Evolutionary conservation across 352 stramenopile species (phyloP).

Genomic region (Pythium rhizo-oryzae): DNA sequence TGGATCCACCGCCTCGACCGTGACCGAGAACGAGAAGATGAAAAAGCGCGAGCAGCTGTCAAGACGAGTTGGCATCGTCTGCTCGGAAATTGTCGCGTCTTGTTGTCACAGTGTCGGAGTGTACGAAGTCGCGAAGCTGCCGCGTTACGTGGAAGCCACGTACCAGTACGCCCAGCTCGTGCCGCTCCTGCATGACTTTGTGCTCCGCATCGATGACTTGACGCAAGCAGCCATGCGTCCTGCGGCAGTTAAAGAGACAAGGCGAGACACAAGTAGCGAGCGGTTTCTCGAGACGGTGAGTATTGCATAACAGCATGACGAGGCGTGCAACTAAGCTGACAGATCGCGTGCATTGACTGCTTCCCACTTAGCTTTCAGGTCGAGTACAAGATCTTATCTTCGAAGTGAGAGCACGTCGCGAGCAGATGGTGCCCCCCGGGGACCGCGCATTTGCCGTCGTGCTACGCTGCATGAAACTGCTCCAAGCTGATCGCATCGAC

Average conservation of each 20-base stretch:
- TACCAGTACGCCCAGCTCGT: constrained; percentile 37
- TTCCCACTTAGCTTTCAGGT: constrained; percentile 35
- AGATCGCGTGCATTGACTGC: too few relatives aligned
- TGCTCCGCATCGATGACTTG: constrained; percentile 35
- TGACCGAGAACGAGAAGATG: constrained; percentile 31
- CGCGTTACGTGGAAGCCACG: constrained; percentile 33
- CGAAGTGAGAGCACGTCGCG: constrained; percentile 44
- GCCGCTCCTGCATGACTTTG: constrained; percentile 38
- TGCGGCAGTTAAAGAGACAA: constrained; percentile 12
- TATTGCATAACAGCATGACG: neutral
- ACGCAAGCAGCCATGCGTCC: constrained; percentile 2
- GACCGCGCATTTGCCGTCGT: constrained; percentile 43
- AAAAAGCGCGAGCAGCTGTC: constrained; percentile 26
- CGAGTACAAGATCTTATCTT: constrained; percentile 42
- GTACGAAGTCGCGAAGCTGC: constrained; percentile 25
- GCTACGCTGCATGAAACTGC: constrained; percentile 44
- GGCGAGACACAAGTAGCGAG: constrained; percentile 24
- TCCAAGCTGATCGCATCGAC: constrained; percentile 41
- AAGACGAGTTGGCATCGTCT: constrained; percentile 31
- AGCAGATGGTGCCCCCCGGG: constrained; percentile 53
- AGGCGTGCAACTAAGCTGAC: too few relatives aligned
- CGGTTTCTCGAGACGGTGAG: constrained; percentile 21
- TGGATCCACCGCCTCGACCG: neutral
- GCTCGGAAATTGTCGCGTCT: constrained; percentile 38
- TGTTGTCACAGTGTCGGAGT: constrained; percentile 33